Evolutionary conservation across 371 early-diverging fungal species (phyloP).

Genomic region (Zopfochytrium polystomum): DNA sequence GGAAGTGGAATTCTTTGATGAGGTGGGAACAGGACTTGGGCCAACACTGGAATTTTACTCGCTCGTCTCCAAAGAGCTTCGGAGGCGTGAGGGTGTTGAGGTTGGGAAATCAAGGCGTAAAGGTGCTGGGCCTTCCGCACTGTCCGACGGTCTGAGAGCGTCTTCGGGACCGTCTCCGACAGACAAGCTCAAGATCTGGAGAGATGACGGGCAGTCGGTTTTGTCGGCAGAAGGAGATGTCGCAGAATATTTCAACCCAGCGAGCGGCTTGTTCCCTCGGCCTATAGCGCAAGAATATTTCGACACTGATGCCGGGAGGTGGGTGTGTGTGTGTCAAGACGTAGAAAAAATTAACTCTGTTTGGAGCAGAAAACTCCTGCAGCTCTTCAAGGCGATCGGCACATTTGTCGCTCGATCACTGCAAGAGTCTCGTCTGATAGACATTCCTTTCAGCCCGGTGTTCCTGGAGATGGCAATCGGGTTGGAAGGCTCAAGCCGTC

Average conservation of each 20-base stretch:
- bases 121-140: background rate
- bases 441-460: conserved; percentile 72
- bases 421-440: conserved; percentile 82
- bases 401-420: conserved; percentile 86
- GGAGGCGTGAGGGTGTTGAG: conserved; percentile 46
- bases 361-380: background rate
- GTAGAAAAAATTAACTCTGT: background rate
- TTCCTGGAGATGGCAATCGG: conserved; percentile 71
- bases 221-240: conserved; percentile 19
- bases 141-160: background rate
- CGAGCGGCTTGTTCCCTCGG: conserved; percentile 73
- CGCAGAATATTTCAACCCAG: conserved; percentile 31
- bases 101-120: conserved; percentile 9
- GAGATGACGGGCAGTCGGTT: background rate
- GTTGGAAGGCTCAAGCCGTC: conserved; percentile 33
- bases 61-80: conserved; percentile 70
- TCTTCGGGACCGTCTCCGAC: background rate
- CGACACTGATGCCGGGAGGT: conserved; percentile 34
- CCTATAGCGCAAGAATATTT: conserved; percentile 40
- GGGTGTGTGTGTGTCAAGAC: background rate
- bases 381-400: conserved; percentile 56
- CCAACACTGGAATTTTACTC: conserved; percentile 93
- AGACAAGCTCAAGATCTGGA: background rate
- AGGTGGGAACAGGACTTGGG: conserved; percentile 92
- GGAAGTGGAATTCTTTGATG: conserved; percentile 89